Conservation (phyloP, 2,329 filamentous ascomycete species). For the Aureobasidium sp. region DNA sequence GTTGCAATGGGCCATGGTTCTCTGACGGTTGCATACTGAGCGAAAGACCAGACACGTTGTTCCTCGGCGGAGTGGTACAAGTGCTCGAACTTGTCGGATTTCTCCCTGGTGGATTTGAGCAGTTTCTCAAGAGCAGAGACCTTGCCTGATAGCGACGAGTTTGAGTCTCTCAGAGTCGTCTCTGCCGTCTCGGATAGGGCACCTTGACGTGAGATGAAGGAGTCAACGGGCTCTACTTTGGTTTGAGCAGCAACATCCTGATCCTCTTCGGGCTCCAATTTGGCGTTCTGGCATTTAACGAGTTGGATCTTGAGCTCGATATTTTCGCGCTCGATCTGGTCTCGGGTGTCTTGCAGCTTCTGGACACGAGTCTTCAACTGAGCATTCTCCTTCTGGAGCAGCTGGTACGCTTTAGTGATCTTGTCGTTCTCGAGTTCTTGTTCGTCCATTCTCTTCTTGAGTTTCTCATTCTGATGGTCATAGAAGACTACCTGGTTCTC, state of each 20-base stretch:
- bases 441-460: neutral
- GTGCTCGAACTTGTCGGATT: neutral
- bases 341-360: neutral
- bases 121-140: neutral
- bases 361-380: neutral
- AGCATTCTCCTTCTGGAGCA: neutral
- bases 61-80: neutral
- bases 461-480: neutral
- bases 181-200: no score
- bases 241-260: neutral
- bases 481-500: neutral
- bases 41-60: neutral
- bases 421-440: neutral
- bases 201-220: no score
- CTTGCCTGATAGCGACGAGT: neutral
- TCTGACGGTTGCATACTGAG: neutral
- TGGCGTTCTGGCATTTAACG: neutral
- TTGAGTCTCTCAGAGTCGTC: neutral
- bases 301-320: neutral
- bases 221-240: neutral
- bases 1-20: constrained; percentile 1
- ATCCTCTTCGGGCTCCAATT: neutral
- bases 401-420: neutral
- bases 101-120: neutral
- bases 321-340: neutral